Evolutionary conservation across 2,329 filamentous ascomycete genomes (phyloP).

Genomic region (Stemphylium lycopersici): DNA sequence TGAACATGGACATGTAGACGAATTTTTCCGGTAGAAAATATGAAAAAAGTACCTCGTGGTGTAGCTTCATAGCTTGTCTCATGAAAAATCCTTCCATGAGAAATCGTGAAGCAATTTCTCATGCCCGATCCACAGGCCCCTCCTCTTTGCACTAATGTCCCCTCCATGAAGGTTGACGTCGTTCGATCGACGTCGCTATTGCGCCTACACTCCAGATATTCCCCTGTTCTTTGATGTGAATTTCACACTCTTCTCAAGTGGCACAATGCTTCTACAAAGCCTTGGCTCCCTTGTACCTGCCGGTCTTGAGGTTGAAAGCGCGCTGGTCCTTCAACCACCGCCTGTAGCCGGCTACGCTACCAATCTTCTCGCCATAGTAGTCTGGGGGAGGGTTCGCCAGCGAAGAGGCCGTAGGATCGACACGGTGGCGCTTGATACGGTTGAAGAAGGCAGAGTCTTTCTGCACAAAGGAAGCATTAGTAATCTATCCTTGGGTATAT

Average conservation of each 20-base stretch:
- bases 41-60: no score
- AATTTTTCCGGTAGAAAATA: no score
- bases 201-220: neutral
- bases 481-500: neutral
- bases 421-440: conserved; percentile 87
- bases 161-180: no score
- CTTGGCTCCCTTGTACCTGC: conserved; percentile 56
- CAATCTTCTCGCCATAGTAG: conserved; percentile 98
- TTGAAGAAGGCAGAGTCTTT: conserved; percentile 96
- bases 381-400: conserved; percentile 93
- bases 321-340: conserved; percentile 98
- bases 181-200: no score
- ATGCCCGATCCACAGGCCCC: no score
- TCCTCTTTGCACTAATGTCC: no score
- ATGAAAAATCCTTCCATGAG: no score
- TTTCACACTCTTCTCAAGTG: neutral
- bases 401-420: conserved; percentile 87
- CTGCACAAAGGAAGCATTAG: conserved; percentile 57
- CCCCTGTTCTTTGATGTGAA: neutral
- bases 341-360: conserved; percentile 86
- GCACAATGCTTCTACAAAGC: neutral
- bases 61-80: no score
- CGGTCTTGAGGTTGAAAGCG: conserved; percentile 84
- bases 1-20: no score
- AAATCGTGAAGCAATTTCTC: no score